Evolutionary conservation across 768 basidiomycete genomes (phyloP).

Genomic region (Dioszegia hungarica): DNA sequence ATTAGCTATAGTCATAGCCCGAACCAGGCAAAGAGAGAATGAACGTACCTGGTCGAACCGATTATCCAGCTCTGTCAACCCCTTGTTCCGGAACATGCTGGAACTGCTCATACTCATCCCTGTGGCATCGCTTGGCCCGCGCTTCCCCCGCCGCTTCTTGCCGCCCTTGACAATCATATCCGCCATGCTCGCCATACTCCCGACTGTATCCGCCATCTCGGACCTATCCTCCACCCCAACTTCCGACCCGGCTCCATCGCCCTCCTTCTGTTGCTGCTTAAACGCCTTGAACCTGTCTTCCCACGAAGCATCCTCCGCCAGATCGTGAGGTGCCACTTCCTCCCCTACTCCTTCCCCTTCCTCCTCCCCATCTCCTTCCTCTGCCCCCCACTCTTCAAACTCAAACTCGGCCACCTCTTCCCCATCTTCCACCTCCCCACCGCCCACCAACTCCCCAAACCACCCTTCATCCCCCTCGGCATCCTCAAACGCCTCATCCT

Average conservation of each 20-base stretch:
- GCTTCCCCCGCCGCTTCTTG: slow-evolving; percentile 60
- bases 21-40: neutral
- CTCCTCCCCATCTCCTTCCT: slow-evolving; percentile 22
- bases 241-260: slow-evolving; percentile 45
- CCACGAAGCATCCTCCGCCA: slow-evolving; percentile 58
- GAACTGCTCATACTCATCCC: slow-evolving; percentile 98
- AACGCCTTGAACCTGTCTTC: slow-evolving; percentile 75
- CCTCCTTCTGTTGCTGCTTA: slow-evolving; percentile 51
- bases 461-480: slow-evolving; percentile 47
- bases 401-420: slow-evolving; percentile 35
- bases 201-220: slow-evolving; percentile 65
- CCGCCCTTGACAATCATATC: slow-evolving; percentile 74
- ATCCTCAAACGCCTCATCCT: slow-evolving; percentile 85
- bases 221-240: slow-evolving; percentile 47
- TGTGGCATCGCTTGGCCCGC: slow-evolving; percentile 72
- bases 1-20: neutral
- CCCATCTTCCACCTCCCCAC: slow-evolving; percentile 36
- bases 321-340: slow-evolving; percentile 23
- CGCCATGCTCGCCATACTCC: slow-evolving; percentile 53
- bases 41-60: slow-evolving; percentile 78
- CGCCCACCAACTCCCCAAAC: slow-evolving; percentile 40
- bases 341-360: slow-evolving; percentile 48
- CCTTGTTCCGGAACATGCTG: slow-evolving; percentile 88
- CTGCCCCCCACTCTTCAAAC: slow-evolving; percentile 42
- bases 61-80: slow-evolving; percentile 81